Percentiles rank a stretch among this genome's conserved stretches.
Evolutionary conservation across 495 filamentous ascomycete genomes (phyloP).

Genomic region (Hypomontagnella submonticulosa): DNA sequence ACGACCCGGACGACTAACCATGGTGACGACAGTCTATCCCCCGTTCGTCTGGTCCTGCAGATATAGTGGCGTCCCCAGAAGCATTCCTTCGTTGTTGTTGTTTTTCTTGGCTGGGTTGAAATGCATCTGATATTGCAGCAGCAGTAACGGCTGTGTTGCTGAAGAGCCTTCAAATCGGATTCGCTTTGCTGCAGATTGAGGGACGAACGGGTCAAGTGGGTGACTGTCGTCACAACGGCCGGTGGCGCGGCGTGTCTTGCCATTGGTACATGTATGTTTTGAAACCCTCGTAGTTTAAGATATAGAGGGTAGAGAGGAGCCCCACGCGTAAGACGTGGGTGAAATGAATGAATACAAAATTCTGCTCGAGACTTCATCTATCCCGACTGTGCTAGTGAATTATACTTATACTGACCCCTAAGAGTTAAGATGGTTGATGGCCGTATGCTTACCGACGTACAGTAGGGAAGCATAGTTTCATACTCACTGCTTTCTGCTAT

Average conservation of each 20-base stretch:
- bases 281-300: too few relatives aligned
- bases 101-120: neutral
- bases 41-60: constrained; percentile 65
- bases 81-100: constrained; percentile 15
- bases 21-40: constrained; percentile 61
- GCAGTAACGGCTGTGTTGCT: neutral
- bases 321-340: too few relatives aligned
- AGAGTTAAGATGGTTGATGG: neutral
- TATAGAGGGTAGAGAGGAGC: too few relatives aligned
- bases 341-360: too few relatives aligned
- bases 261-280: too few relatives aligned
- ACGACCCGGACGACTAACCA: constrained; percentile 58
- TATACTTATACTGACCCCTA: too few relatives aligned
- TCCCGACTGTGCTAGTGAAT: too few relatives aligned
- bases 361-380: too few relatives aligned
- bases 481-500: too few relatives aligned
- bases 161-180: neutral
- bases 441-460: too few relatives aligned
- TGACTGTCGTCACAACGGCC: constrained; percentile 38
- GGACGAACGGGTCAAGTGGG: constrained; percentile 44
- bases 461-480: too few relatives aligned
- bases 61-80: constrained; percentile 19
- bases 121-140: neutral
- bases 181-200: constrained; percentile 38
- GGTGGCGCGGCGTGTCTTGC: neutral